Base-by-base conservation (phyloP, 2,329 filamentous ascomycete genomes). In the Sporothrix pseudoabietina region DNA sequence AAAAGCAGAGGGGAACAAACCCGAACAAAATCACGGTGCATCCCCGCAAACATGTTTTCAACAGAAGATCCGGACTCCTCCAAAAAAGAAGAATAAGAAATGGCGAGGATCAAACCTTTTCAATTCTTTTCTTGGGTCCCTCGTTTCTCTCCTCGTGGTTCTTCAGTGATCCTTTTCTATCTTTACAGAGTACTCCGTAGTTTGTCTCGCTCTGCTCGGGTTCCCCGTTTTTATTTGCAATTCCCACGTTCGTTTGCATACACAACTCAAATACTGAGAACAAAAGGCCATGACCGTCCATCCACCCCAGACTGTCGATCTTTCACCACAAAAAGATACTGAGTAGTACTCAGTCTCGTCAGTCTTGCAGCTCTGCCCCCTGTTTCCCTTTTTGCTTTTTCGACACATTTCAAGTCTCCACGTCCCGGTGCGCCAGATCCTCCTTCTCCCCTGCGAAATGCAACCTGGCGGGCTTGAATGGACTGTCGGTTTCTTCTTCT, bases 301-400 rank as follows among this genome's bases (percentile, higher is more conserved):
- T 49, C 14, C 12, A 16, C 22, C 41, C 41, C 22, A 32, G 44
- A 68, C 65, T 52, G 65, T n/a, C 65, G 44, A 52, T 68, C 65
- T 32, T 52, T 35, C 47, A 26, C 65, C 32, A 14, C 49, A 32
- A 52, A 14, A 12, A 49, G 22, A 68, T 22, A 30, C 14, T 32
- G 26, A 26, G 26, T 26, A n/a, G n/a, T n/a, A n/a, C n/a, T n/a
- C n/a, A n/a, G n/a, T n/a, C n/a, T n/a, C n/a, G n/a, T n/a, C n/a
- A n/a, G n/a, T n/a, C n/a, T 26, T 26, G 2, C 26, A 3, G 44
- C 35, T 35, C 35, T 35, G 2, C 26, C 65, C 65, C 30, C 47
- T 52, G n/a, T n/a, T 39, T 26, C 26, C 26, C 26, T 26, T 26
- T 26, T 26, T 35, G 3, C 8, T 35, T 35, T 26, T 52, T 52